Evolutionary conservation across 2,329 filamentous ascomycete genomes (phyloP), one percentile per base, ranked within the genome.

Genomic region (Fusarium subtropicale): DNA sequence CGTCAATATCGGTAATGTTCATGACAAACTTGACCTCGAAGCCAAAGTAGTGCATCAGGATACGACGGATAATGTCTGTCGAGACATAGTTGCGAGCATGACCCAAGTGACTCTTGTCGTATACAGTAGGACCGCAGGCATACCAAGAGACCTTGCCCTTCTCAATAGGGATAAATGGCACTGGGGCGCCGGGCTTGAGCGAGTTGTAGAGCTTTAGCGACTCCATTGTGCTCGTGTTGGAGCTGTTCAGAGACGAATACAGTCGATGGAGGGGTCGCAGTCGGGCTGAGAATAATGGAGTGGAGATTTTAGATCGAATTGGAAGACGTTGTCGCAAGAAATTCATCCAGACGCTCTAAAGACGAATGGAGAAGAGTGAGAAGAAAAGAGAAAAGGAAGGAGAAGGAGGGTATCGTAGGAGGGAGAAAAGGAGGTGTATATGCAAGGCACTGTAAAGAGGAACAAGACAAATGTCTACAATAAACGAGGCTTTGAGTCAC

Each of bases 81-180:
- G 91, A 92, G 68, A 97, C 92, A 86, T 97, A 97, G 82, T 97
- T 97, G 72, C 93, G 86, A 31, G 92, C 93, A 80, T 97, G 93
- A 31, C 93, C 91, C 46, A 95, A 80, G 82, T 95, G 92, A 66
- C 90, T 87, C 81, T 94, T 91, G 78, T 94, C 92, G 78, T 94
- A 94, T 42, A 92, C 90, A 5, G 93, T 97, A 60, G 93, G 93
- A 20, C 94, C 94, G 82, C 94, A 97, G 71, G 91, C 91, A 79
- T 97, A 97, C 93, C 93, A 97, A 7, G 88, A 89, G 30, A 97
- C 87, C 76, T 91, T 90, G 28, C 88, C 87, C 11, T 85, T 83
- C 76, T 94, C 89, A 48, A 92, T 85, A 16, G 93, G 92, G 44
- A 90, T 82, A 75, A 97, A 96, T 7, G 89, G 87, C 45, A 90